Base-by-base conservation (phyloP, 2,329 filamentous ascomycete species). In the Xylaria polymorpha region DNA sequence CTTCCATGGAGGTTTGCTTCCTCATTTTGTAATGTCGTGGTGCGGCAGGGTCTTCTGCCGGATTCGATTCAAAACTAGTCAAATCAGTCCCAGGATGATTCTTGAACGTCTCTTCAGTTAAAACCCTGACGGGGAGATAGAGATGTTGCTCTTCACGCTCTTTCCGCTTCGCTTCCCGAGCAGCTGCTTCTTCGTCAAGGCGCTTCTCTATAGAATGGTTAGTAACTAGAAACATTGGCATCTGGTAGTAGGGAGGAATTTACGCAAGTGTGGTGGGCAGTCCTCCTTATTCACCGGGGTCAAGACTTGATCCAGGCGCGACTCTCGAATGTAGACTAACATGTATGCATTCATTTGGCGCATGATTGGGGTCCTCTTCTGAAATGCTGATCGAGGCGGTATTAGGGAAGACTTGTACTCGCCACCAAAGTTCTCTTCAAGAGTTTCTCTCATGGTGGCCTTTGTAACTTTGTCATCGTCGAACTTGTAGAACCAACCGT, bases 381-480 rank as follows among this genome's bases (percentile, higher is more conserved):
- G 83, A n/a, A 82, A 75, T 3, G 82, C 79, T 2, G 82, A 77
- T n/a, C 85, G 84, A 14, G 82, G 74, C 50, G 81, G 81, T 10
- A 84, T 83, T 63, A 85, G 85, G 1, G 85, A 80, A 6, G 83
- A 80, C 35, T 82, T 84, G 77, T 94, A 97, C 77, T 97, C 94
- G 63, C 96, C 96, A 53, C 96, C 96, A 80, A 93, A 99, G 80
- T 98, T 99, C 73, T 99, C 97, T 77, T 98, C 96, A 39, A 98
- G 83, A 0, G 97, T 95, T 79, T 99, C 96, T 68, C 93, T 90
- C 78, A 92, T 90, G 0, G 94, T 98, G 1, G 94, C 95, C 73
- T 92, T 93, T n/a, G 94, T 98, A 48, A 99, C 96, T 73, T 94
- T 92, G 78, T 99, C 96, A 73, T 99, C 96, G 76, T 99, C 97